Conservation (phyloP, 164 flowering plant genomes). For the Tetrastigma voinierianum region DNA sequence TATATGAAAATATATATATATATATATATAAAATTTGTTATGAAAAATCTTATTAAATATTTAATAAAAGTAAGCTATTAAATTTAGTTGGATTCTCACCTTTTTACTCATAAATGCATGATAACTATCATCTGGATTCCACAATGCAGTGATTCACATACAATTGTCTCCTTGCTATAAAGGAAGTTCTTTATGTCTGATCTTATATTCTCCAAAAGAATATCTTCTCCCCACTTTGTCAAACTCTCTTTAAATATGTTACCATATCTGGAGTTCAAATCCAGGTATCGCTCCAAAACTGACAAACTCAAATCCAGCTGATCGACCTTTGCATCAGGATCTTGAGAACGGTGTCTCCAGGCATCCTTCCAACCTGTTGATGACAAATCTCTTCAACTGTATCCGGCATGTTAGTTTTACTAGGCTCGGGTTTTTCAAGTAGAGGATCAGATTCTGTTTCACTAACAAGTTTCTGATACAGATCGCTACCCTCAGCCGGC, state of each 20-base stretch:
- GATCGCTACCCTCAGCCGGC: constrained; percentile 27
- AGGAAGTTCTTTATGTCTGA: constrained; percentile 45
- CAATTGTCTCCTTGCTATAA: constrained; percentile 54
- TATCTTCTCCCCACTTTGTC: constrained; percentile 61
- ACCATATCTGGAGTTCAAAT: constrained; percentile 71
- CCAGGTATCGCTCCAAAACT: constrained; percentile 80
- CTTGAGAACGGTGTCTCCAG: constrained; percentile 93
- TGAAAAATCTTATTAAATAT: no score
- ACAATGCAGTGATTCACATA: constrained; percentile 36
- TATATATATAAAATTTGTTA: no score
- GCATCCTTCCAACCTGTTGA: constrained; percentile 78
- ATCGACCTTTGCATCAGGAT: constrained; percentile 90
- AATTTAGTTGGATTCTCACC: no score
- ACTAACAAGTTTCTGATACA: constrained; percentile 14
- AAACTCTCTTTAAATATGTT: constrained; percentile 64
- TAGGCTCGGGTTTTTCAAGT: constrained; percentile 26
- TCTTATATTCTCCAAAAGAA: constrained; percentile 50
- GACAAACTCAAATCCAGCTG: constrained; percentile 76
- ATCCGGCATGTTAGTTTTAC: constrained; percentile 41
- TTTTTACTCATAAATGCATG: no score
- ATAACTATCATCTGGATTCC: no score
- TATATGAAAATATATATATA: no score
- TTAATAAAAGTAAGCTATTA: no score
- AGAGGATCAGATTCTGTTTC: constrained; percentile 37
- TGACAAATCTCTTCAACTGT: constrained; percentile 57